Base-by-base conservation (phyloP, 129 eudicot genomes). In the Cynara cardunculus region DNA sequence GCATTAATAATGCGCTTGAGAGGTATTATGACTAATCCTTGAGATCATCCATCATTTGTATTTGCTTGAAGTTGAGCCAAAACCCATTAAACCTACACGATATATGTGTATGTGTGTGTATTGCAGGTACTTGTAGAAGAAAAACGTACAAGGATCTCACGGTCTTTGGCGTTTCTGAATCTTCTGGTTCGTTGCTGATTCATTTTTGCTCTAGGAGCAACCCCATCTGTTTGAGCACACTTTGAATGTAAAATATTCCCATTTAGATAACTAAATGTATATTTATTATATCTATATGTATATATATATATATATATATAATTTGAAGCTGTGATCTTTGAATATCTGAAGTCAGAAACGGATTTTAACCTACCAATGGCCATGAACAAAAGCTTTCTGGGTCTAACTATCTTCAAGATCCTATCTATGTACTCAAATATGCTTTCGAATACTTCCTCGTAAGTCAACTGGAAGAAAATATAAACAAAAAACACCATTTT, bases 191-290 rank as follows among this genome's bases (percentile, higher is more conserved):
- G 53, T 39, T 91, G 97, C 4, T 91, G 97, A 41, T 91, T 91
- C 94, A 91, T 91, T 41, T 91, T 91, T 0, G 97, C 97, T 14
- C 93, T 39, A 9, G 97, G 97, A 0, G 94, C 93, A 3, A 91
- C 94, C 1, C 97, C 97, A 80, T 91, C 97, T 91, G 69, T 72
- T 56, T 27, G 2, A 61, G 59, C 30, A 16, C 5, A 12, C 19
- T 1, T 34, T 32, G 28, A 34, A 34, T 26, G 5, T 10, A 78
- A 69, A 64, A 12, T 6, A 22, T 22, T 21, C 21, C 68, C 12
- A 13, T 25, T 6, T 1, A 41, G 35, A 74, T 18, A 61, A 10
- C 66, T 27, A 27, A 75, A 26, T 34, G 39, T 5, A 1, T 34
- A 6, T 10, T 41, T 41, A 41, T 41, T 41, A 1, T 2, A 41